Base-by-base conservation (phyloP, 352 stramenopile genomes). In the Phytophthora vignae region DNA sequence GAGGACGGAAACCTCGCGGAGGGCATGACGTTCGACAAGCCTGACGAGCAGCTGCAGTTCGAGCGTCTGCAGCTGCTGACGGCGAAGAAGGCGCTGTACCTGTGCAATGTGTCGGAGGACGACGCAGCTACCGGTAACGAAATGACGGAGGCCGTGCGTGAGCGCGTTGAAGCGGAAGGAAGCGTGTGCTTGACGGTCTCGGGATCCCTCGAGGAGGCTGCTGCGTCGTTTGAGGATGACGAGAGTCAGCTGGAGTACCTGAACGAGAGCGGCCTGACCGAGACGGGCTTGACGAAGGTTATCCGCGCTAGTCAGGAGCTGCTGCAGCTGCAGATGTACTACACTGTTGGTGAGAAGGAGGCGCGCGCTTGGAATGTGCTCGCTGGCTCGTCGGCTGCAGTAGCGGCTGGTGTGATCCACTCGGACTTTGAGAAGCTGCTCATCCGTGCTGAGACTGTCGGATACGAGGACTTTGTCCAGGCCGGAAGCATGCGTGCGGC, bases 311-410 rank as follows among this genome's bases (percentile, higher is more conserved):
- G 86, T 33, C 98, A 99, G 77, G 87, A 98, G 38, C 88, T 99
- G 48, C 78, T 99, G 40, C 85, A 98, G 60, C 76, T 99, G 42
- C 91, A 98, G 71, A 99, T 94, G 0, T 99, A 99, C 85, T 99
- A 99, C 83, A 99, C 98, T 3, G 86, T 96, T 22, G 90, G 90
- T 17, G 81, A 90, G 54, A 94, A 94, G 68, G 90, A 97, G 52
- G 86, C 88, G 10, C 85, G 90, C 22, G 90, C 88, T 8, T 97
- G 90, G 90, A 94, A 93, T 69, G 88, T 95, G 21, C 73, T 85
- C 22, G 79, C 81, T n/a, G 90, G 90, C 17, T 90, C 85, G n/a
- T 91, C 84, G 8, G 89, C 88, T 12, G 84, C 85, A 0, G 67
- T 90, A 36, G 90, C 90, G 7, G 89, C 88, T 1, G 82, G 85